A percentile compares a stretch with the other conserved stretches of the same genome.
Conservation (phyloP, 2,329 filamentous ascomycete species). For the Diplodia seriata region DNA sequence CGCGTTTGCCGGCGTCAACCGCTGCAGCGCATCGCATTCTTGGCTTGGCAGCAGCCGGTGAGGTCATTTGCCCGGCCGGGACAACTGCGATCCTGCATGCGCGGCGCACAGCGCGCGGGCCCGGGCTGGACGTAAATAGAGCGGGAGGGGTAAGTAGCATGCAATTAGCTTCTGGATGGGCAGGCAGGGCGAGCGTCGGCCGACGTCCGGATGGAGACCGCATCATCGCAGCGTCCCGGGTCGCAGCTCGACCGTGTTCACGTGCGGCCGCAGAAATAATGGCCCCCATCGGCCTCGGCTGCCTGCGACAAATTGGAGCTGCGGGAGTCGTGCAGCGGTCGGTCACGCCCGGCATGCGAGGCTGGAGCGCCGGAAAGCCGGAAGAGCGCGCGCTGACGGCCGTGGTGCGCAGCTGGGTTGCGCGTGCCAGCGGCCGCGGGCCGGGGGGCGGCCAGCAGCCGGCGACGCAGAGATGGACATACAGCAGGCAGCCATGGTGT, state of each 20-base stretch:
- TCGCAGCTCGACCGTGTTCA: constrained; percentile 16
- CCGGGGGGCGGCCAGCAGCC: constrained; percentile 7
- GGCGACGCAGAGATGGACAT: too few relatives aligned
- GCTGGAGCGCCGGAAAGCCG: constrained; percentile 26
- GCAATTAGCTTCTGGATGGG: background rate
- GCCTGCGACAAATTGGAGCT: constrained; percentile 19
- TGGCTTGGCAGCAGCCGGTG: constrained; percentile 4
- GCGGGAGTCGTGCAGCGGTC: constrained; percentile 20
- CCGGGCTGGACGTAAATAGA: constrained; percentile 22
- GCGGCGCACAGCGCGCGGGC: constrained; percentile 16
- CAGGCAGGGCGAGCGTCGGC: constrained; percentile 4
- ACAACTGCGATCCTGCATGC: constrained; percentile 7
- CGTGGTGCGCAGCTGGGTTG: background rate
- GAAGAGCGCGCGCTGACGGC: constrained; percentile 27
- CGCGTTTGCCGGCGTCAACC: constrained; percentile 2
- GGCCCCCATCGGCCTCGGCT: constrained; percentile 22
- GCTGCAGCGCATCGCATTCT: constrained; percentile 20
- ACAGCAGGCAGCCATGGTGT: background rate
- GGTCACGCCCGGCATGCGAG: constrained; percentile 22
- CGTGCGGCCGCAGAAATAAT: constrained; percentile 26
- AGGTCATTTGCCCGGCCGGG: constrained; percentile 10
- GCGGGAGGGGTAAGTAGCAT: constrained; percentile 11
- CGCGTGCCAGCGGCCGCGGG: constrained; percentile 11
- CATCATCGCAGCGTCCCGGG: constrained; percentile 8
- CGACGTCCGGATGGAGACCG: constrained; percentile 13